Conservation (phyloP, 345 rosid species). For the Iberis pinnata region DNA sequence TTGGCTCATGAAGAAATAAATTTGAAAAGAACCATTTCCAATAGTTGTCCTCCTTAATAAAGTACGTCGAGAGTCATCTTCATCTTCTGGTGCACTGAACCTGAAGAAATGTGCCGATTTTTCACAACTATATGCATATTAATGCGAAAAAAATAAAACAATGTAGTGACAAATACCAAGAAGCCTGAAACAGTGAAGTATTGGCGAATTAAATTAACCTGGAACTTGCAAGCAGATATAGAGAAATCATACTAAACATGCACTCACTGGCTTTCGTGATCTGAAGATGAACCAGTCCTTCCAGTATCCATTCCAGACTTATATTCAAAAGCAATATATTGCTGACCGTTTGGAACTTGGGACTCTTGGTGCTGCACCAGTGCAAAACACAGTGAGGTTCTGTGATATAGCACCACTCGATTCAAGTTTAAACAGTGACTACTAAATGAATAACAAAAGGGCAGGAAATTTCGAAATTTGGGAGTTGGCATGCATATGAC, state of each 20-base stretch:
- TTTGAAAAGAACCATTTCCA: constrained; percentile 65
- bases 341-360: constrained; percentile 68
- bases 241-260: constrained; percentile 17
- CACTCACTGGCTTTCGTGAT: constrained; percentile 98
- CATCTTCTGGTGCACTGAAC: constrained; percentile 89
- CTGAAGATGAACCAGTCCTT: constrained; percentile 89
- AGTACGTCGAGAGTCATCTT: constrained; percentile 47
- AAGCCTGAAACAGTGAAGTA: too few species aligned
- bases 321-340: constrained; percentile 80
- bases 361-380: constrained; percentile 85
- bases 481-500: constrained; percentile 5
- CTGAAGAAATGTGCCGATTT: constrained; percentile 33
- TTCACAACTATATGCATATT: constrained; percentile 8
- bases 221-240: neutral
- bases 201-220: too few species aligned
- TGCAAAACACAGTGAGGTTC: constrained; percentile 23
- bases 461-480: neutral
- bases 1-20: constrained; percentile 5
- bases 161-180: too few species aligned
- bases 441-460: constrained; percentile 1
- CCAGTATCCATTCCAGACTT: constrained; percentile 91
- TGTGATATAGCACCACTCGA: constrained; percentile 10
- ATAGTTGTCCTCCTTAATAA: constrained; percentile 81
- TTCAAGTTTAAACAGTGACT: constrained; percentile 11
- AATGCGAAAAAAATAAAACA: too few species aligned